Evolutionary conservation across 2,329 filamentous ascomycete genomes (phyloP).

Genomic region (Cladorrhinum sp.): DNA sequence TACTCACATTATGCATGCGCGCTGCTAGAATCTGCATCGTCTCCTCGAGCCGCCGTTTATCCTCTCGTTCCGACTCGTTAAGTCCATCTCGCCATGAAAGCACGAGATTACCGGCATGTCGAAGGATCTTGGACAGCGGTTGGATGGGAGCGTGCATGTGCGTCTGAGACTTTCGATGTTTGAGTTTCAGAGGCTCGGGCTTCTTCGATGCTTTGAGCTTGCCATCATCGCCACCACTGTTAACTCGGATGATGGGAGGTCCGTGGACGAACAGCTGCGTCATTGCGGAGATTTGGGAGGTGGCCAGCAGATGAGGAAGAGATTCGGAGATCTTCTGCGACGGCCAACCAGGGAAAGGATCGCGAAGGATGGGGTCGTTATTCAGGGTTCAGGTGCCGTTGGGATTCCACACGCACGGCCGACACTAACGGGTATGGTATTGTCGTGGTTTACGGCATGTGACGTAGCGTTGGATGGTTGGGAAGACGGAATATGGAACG

Average conservation of each 20-base stretch:
- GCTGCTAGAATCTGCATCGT: conserved; percentile 61
- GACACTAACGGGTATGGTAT: too few relatives aligned
- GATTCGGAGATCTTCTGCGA: neutral
- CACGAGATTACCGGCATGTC: conserved; percentile 39
- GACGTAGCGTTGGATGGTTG: conserved; percentile 2
- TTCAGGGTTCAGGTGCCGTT: neutral
- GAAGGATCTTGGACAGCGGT: conserved; percentile 27
- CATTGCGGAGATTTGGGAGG: conserved; percentile 14
- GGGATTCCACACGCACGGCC: neutral
- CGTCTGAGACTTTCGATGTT: conserved; percentile 11
- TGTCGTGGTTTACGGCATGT: neutral
- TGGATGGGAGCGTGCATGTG: conserved; percentile 12
- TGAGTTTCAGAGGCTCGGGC: neutral
- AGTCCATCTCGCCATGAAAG: conserved; percentile 53
- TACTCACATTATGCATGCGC: conserved; percentile 62
- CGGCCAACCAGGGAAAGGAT: neutral
- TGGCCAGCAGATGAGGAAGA: neutral
- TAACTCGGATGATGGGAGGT: conserved; percentile 13
- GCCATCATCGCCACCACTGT: conserved; percentile 3
- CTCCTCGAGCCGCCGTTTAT: conserved; percentile 49
- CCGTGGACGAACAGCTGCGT: conserved; percentile 23
- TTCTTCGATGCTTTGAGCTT: conserved; percentile 1
- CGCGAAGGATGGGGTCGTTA: neutral
- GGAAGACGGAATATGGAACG: neutral
- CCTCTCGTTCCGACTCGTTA: conserved; percentile 47